Percentiles rank a stretch among this genome's conserved stretches.
phyloP scores from a whole-genome alignment of 2,329 filamentous ascomycete genomes.

The Neopestalotiopsis clavispora region DNA sequence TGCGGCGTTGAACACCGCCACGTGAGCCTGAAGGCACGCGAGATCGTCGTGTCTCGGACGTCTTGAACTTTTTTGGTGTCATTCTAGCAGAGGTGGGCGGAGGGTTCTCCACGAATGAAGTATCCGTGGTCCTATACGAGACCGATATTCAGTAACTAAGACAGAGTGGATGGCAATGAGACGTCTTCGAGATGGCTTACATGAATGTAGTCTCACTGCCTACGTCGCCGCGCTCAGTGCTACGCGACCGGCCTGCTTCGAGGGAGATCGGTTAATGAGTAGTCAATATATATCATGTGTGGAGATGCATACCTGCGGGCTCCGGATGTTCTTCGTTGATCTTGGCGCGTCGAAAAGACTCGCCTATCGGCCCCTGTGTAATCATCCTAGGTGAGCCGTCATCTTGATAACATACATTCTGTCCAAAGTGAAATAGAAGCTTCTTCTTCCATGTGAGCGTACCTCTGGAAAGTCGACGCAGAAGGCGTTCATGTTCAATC shows the following conservation, averaged over 20 bases:
- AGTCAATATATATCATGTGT: background rate
- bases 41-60: conserved; percentile 49
- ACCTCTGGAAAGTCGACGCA: conserved; percentile 98
- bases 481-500: conserved; percentile 98
- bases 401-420: background rate
- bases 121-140: conserved; percentile 78
- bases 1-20: conserved; percentile 45
- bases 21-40: conserved; percentile 50
- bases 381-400: background rate
- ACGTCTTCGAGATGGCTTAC: conserved; percentile 49
- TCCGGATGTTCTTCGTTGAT: conserved; percentile 56
- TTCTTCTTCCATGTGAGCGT: conserved; percentile 24
- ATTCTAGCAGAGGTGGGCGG: conserved; percentile 63
- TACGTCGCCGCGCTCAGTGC: conserved; percentile 39
- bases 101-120: conserved; percentile 88
- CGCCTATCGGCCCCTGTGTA: conserved; percentile 74
- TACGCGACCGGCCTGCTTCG: conserved; percentile 30
- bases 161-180: background rate
- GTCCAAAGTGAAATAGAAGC: background rate
- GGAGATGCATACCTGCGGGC: conserved; percentile 16
- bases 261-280: background rate
- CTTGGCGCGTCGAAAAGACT: conserved; percentile 77
- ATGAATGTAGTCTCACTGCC: conserved; percentile 85
- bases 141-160: background rate
- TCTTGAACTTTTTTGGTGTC: conserved; percentile 49